These are phyloP conservation scores for Populus trichocarpa DNA, from an alignment of 441 rosid genomes.

Conservation along the genomic window DNA sequence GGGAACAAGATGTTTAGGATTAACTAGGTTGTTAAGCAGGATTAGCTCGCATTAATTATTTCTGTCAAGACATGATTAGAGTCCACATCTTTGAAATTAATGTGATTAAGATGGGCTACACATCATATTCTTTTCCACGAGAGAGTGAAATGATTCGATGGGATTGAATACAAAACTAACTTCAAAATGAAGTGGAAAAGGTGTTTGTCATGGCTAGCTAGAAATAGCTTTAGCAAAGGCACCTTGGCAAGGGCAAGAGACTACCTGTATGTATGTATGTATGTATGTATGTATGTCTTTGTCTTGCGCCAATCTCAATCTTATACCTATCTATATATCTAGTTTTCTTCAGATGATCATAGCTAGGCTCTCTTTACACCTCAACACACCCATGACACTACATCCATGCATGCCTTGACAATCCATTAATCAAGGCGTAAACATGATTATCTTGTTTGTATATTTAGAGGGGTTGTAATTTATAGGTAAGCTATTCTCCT, in stretches of 20 bases:
- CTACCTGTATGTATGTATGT: conserved; percentile 18
- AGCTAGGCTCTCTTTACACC: conserved; percentile 23
- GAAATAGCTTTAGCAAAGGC: background rate
- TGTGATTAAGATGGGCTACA: background rate
- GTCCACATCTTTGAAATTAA: background rate
- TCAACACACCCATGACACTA: conserved; percentile 17
- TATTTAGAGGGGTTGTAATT: background rate
- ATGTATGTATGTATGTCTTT: conserved; percentile 10
- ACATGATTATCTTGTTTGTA: conserved; percentile 7
- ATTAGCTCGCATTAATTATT: background rate
- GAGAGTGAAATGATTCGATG: background rate
- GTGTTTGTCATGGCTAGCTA: background rate
- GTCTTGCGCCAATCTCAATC: conserved; percentile 19
- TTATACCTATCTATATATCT: background rate
- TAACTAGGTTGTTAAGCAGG: background rate
- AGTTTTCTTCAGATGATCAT: conserved; percentile 8
- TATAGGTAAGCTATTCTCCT: background rate
- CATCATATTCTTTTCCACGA: background rate
- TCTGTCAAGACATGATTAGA: background rate
- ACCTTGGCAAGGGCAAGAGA: background rate
- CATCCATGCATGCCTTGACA: background rate
- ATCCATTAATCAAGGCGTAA: background rate
- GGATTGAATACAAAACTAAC: too few relatives aligned
- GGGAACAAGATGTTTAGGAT: background rate
- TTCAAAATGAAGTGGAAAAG: background rate